Evolutionary conservation across 2,329 filamentous ascomycete species (phyloP), one percentile per base, ranked within the genome.

Genomic region (Epicoccum sorghinum): DNA sequence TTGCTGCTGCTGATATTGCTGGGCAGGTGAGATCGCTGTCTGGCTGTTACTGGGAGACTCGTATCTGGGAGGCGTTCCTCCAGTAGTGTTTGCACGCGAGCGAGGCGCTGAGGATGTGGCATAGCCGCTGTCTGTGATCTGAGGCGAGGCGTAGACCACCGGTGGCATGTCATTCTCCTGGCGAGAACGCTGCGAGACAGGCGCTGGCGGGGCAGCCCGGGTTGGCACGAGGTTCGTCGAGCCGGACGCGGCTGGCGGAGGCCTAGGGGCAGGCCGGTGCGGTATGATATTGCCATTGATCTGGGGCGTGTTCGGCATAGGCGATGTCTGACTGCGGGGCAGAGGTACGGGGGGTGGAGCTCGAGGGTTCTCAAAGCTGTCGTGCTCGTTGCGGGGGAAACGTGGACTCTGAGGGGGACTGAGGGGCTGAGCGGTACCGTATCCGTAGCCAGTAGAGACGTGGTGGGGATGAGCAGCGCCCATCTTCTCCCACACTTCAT

Each of bases 311-410:
- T 66, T 70, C 35, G 75, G 77, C 43, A 80, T 80, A 22, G 72
- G 69, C 44, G 71, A 71, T 18, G 72, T 72, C 48, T 69, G 55
- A 47, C 66, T 72, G 47, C 72, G 71, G 42, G 52, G 52, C 9
- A 53, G 51, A 23, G 93, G 93, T 57, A 97, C 90, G 9, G 93
- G 95, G 60, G 95, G 95, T 35, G 95, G 90, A 14, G 93, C 90
- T 70, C 95, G 86, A 43, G 95, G 95, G 71, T 99, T 98, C 78
- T 98, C 95, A 77, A 98, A 99, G 80, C 91, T 98, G 72, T 91
- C 90, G 82, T 92, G 88, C 78, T 91, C 86, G 77, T 93, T 93
- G 73, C 90, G 86, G 49, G 92, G 93, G 79, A 96, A 96, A 72
- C 91, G 86, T 57, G 91, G 91, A 77, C 91, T 95, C 61, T 86